Evolutionary conservation across 2,329 filamentous ascomycete species (phyloP).

Genomic region (Ramularia endophylla): DNA sequence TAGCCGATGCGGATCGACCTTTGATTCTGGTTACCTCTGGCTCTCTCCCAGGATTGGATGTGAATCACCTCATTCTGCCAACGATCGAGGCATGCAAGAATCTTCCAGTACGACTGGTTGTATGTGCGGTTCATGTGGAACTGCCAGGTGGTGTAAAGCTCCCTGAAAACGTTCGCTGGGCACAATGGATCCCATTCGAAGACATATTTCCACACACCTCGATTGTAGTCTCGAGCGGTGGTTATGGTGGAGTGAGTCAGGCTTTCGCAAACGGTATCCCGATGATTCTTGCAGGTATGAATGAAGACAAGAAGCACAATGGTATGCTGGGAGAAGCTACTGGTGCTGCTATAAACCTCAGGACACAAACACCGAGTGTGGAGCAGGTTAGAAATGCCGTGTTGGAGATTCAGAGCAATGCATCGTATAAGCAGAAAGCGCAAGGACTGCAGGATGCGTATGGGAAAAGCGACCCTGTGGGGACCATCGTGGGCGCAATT

Average conservation of each 20-base stretch:
- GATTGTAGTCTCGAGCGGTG: slow-evolving; percentile 45
- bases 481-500: slow-evolving; percentile 6
- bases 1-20: slow-evolving; percentile 32
- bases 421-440: slow-evolving; percentile 18
- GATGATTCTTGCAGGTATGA: slow-evolving; percentile 42
- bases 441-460: slow-evolving; percentile 19
- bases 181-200: slow-evolving; percentile 48
- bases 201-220: slow-evolving; percentile 37
- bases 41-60: slow-evolving; percentile 36
- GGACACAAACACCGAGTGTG: slow-evolving; percentile 27
- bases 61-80: slow-evolving; percentile 41
- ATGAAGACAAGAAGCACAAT: slow-evolving; percentile 37
- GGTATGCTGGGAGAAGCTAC: slow-evolving; percentile 38
- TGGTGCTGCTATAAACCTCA: slow-evolving; percentile 43
- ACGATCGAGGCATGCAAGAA: slow-evolving; percentile 39
- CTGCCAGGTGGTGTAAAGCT: slow-evolving; percentile 28
- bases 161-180: slow-evolving; percentile 39
- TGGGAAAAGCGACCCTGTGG: slow-evolving; percentile 20
- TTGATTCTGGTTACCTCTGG: slow-evolving; percentile 46
- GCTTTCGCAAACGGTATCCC: slow-evolving; percentile 43
- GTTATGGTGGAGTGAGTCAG: slow-evolving; percentile 45
- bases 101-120: slow-evolving; percentile 36
- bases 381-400: slow-evolving; percentile 19
- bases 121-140: slow-evolving; percentile 32
- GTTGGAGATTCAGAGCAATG: slow-evolving; percentile 13